These are phyloP conservation scores for Phaseolus lunatus DNA, from an alignment of 306 rosid genomes.

Conservation along the genomic window DNA sequence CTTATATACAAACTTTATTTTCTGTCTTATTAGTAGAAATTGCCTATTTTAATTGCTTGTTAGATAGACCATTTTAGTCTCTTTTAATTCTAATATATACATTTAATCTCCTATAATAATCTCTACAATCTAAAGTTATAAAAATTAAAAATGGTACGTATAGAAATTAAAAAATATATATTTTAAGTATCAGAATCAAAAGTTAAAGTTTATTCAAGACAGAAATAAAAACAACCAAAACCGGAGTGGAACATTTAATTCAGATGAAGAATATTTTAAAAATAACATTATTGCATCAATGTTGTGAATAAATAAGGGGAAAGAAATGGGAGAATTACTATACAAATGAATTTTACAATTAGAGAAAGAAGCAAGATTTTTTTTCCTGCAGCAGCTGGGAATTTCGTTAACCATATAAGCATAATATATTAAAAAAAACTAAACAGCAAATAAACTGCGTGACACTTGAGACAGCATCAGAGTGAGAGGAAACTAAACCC, in stretches of 20 bases:
- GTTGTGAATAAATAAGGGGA: constrained; percentile 45
- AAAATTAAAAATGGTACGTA: no score
- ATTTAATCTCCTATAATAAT: no score
- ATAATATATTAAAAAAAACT: constrained; percentile 45
- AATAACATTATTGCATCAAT: constrained; percentile 46
- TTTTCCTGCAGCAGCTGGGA: constrained; percentile 46
- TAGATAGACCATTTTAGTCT: no score
- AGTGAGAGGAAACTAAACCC: constrained; percentile 32
- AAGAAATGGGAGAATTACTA: constrained; percentile 49
- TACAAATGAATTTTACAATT: constrained; percentile 62
- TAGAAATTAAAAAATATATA: no score
- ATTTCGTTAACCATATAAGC: constrained; percentile 44
- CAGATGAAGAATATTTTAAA: constrained; percentile 36
- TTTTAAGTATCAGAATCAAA: no score
- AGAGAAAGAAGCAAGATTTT: constrained; percentile 47
- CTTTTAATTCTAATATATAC: no score
- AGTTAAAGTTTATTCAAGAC: no score
- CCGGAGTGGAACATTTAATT: constrained; percentile 33
- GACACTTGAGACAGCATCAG: constrained; percentile 42
- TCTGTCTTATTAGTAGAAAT: no score
- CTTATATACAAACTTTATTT: no score
- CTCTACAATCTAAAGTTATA: no score
- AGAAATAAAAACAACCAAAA: neutral
- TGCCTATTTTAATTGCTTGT: no score
- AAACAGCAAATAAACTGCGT: constrained; percentile 36